Conservation (phyloP, 192 early-diverging fungal genomes). For the Lobosporangium transversale region DNA sequence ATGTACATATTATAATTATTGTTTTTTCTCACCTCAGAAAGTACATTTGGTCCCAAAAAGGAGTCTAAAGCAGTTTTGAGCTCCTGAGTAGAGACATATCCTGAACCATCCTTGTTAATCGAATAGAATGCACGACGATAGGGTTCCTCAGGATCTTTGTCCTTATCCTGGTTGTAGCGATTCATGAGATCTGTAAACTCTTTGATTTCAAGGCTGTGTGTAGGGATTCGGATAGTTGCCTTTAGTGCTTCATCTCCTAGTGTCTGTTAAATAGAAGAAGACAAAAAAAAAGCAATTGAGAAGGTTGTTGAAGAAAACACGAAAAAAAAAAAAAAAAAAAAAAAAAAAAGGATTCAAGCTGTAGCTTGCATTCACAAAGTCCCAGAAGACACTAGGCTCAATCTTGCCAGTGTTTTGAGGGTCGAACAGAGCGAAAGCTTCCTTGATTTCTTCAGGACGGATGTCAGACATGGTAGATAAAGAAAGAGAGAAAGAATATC, state of each 20-base stretch:
- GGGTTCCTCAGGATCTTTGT: slow-evolving; percentile 67
- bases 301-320: no score
- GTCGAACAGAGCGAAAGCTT: slow-evolving; percentile 43
- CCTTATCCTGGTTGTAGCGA: slow-evolving; percentile 25
- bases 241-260: slow-evolving; percentile 39
- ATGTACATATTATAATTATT: background rate
- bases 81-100: slow-evolving; percentile 72
- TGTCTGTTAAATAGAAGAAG: no score
- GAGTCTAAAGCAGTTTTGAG: slow-evolving; percentile 64
- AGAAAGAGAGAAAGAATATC: no score
- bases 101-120: slow-evolving; percentile 75
- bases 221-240: slow-evolving; percentile 35
- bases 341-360: no score
- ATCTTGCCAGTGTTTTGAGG: slow-evolving; percentile 32
- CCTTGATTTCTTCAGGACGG: slow-evolving; percentile 24
- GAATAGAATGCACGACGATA: slow-evolving; percentile 74
- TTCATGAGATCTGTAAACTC: slow-evolving; percentile 29
- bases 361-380: slow-evolving; percentile 30
- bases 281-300: no score
- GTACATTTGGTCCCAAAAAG: slow-evolving; percentile 24
- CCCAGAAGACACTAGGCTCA: slow-evolving; percentile 34
- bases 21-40: slow-evolving; percentile 32
- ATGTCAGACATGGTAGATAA: background rate
- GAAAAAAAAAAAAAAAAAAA: no score
- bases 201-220: slow-evolving; percentile 17